These are phyloP conservation scores for Globomyces pollinis-pini DNA, from an alignment of 192 early-diverging fungal genomes.

Conservation along the genomic window DNA sequence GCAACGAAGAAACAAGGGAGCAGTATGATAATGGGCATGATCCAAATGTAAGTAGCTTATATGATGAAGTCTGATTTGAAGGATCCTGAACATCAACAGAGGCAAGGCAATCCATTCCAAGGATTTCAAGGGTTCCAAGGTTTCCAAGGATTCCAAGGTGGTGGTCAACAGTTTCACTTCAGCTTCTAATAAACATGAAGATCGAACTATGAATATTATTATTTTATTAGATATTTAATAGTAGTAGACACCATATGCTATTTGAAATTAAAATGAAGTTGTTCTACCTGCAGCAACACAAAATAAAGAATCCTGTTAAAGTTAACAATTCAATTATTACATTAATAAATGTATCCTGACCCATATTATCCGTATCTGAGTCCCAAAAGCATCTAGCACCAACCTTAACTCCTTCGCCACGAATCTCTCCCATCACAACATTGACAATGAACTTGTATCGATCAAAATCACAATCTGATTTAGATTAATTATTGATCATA, in stretches of 20 bases:
- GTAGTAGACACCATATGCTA: slow-evolving; percentile 43
- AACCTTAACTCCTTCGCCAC: slow-evolving; percentile 52
- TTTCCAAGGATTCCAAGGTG: slow-evolving; percentile 6
- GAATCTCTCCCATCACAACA: slow-evolving; percentile 53
- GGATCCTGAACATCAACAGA: not conserved
- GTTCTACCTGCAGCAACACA: slow-evolving; percentile 41
- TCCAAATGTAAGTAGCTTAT: slow-evolving; percentile 29
- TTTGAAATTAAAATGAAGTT: not conserved
- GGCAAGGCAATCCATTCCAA: slow-evolving; percentile 5
- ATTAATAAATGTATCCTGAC: slow-evolving; percentile 51
- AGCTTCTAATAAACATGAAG: slow-evolving; percentile 21
- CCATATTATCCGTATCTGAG: slow-evolving; percentile 54
- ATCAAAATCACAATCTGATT: slow-evolving; percentile 37
- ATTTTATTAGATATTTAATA: slow-evolving; percentile 36
- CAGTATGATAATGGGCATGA: slow-evolving; percentile 48
- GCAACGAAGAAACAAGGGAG: slow-evolving; percentile 36
- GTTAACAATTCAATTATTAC: slow-evolving; percentile 26
- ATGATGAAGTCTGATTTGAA: too few species aligned
- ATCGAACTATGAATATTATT: too few species aligned
- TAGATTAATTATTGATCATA: slow-evolving; percentile 5
- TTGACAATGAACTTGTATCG: slow-evolving; percentile 55
- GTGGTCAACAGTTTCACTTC: slow-evolving; percentile 34
- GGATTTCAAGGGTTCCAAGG: not conserved
- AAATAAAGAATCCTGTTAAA: slow-evolving; percentile 42
- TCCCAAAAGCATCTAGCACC: slow-evolving; percentile 58